Evolutionary conservation across 2,329 filamentous ascomycete species (phyloP).

Genomic region (Coleophoma crateriformis): DNA sequence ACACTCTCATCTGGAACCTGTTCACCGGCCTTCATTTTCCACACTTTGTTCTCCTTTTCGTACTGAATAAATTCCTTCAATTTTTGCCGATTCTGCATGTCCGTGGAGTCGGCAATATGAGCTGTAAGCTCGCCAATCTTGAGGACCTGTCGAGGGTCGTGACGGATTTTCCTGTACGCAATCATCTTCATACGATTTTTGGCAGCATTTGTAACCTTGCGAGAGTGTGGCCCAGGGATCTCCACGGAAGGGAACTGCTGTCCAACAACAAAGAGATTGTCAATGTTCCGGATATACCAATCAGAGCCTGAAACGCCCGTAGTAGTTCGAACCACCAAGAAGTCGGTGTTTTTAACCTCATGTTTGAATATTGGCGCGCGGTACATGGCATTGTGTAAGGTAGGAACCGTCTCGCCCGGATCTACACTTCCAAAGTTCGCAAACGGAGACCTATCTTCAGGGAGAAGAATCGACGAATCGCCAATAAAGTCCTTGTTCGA

Average conservation of each 20-base stretch:
- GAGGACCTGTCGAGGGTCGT: slow-evolving; percentile 63
- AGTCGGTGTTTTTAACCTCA: slow-evolving; percentile 70
- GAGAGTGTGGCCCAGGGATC: slow-evolving; percentile 86
- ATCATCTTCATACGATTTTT: slow-evolving; percentile 98
- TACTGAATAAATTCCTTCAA: slow-evolving; percentile 95
- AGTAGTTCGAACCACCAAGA: slow-evolving; percentile 76
- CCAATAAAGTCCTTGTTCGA: slow-evolving; percentile 63
- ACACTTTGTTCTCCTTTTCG: slow-evolving; percentile 77
- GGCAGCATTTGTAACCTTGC: slow-evolving; percentile 93
- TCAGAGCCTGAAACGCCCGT: slow-evolving; percentile 72
- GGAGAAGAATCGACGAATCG: slow-evolving; percentile 80
- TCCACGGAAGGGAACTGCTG: slow-evolving; percentile 91
- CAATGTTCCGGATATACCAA: slow-evolving; percentile 84
- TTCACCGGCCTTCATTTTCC: slow-evolving; percentile 72
- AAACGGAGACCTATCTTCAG: slow-evolving; percentile 94
- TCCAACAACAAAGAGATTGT: slow-evolving; percentile 85
- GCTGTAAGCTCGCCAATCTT: slow-evolving; percentile 81
- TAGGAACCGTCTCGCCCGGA: slow-evolving; percentile 82
- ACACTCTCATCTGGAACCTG: slow-evolving; percentile 72
- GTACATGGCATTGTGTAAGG: slow-evolving; percentile 93
- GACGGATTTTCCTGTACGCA: slow-evolving; percentile 80
- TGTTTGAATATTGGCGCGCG: slow-evolving; percentile 92
- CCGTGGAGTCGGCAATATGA: slow-evolving; percentile 87
- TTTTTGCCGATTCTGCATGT: slow-evolving; percentile 93
- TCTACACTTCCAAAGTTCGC: slow-evolving; percentile 92